Base-by-base conservation (phyloP, 23 red algal species). In the Gracilariopsis chorda region DNA sequence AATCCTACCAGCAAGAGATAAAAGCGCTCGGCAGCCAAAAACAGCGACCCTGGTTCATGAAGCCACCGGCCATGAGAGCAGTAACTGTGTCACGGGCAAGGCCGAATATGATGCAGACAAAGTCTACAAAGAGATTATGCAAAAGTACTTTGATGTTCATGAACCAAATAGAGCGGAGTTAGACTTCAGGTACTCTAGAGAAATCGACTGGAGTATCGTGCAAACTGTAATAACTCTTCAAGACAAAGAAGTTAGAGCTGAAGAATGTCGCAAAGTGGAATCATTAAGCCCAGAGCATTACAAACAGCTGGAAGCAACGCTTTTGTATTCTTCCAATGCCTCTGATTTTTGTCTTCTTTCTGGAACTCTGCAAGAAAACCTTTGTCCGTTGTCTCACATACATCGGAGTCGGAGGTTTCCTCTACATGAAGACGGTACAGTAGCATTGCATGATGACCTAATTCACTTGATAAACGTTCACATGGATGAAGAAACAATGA, bases 151-250 rank as follows among this genome's bases (percentile, higher is more conserved):
- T 53, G 59, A 47, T 33, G 39, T 39, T 8, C 46, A 86, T 33
- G 19, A 25, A n/a, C 16, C 44, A 28, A 35, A 30, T 13, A 36
- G 42, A 28, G 36, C 51, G 1, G 57, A 56, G 21, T 34, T 30
- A 52, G 65, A 62, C 32, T 44, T 69, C 39, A 37, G 20, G 29
- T 40, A 35, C 28, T 3, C 32, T 23, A 36, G 67, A 46, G 51
- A 58, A 20, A 77, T 91, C 12, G 88, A 91, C 47, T 91, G 88
- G 88, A 44, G 51, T 33, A 46, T 51, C 20, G 44, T 81, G 8
- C 40, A 23, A 7, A 56, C 9, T 47, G 63, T 91, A 19, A 39
- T 80, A 5, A 33, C 46, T 46, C 51, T 82, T 27, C 63, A 76
- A 5, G 32, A 81, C 20, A 5, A 1, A 51, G 51, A 55, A 45